Conservation (phyloP, 1,284 basidiomycete species). For the Moniliophthora roreri region DNA sequence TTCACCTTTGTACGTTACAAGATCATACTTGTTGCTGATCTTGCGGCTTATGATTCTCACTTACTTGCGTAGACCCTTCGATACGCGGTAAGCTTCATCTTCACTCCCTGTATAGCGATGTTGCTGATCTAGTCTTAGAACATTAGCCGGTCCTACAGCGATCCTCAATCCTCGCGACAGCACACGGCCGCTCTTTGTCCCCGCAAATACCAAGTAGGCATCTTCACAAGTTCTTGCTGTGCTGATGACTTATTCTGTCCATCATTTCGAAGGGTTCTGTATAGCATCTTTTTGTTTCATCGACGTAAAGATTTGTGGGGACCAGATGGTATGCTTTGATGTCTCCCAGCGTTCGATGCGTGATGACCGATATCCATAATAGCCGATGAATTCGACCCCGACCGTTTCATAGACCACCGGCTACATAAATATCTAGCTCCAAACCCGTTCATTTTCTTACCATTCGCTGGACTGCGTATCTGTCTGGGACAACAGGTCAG, state of each 20-base stretch:
- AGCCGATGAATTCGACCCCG: constrained; percentile 58
- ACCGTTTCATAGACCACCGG: constrained; percentile 56
- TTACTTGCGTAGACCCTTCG: no score
- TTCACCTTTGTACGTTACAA: constrained; percentile 27
- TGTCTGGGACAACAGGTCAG: constrained; percentile 58
- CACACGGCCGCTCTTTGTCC: constrained; percentile 27
- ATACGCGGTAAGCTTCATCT: constrained; percentile 19
- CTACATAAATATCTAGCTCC: constrained; percentile 46
- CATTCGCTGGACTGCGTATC: constrained; percentile 58
- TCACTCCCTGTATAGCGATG: no score
- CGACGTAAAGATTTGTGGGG: constrained; percentile 43
- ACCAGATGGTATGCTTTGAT: constrained; percentile 35
- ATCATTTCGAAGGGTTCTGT: constrained; percentile 21
- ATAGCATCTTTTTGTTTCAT: constrained; percentile 37
- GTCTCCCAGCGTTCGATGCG: no score
- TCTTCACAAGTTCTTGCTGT: not conserved
- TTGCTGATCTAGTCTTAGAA: constrained; percentile 18
- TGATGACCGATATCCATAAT: no score
- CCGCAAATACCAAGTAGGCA: constrained; percentile 24
- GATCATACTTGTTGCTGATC: not conserved
- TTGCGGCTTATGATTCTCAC: no score
- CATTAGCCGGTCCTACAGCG: constrained; percentile 25
- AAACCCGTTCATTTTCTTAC: constrained; percentile 61
- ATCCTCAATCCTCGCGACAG: constrained; percentile 22
- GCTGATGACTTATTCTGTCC: not conserved